Conservation (phyloP, 805 yeast species). For the Candida lessepsii region DNA sequence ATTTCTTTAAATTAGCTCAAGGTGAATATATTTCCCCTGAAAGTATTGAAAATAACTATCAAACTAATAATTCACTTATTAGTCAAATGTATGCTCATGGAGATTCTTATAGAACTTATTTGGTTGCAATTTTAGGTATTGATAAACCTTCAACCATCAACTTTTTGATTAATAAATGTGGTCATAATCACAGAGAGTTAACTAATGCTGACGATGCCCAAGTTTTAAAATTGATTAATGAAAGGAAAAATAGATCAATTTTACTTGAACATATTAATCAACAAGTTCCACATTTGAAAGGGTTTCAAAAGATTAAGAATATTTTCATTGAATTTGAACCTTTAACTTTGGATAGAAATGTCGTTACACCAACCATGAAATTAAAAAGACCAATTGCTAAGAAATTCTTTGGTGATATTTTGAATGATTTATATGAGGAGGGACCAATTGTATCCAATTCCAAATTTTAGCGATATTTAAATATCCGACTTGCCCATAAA, state of each 20-base stretch:
- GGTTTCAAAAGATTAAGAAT: conserved; percentile 41
- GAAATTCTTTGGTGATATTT: conserved; percentile 25
- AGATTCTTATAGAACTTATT: conserved; percentile 25
- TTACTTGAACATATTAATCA: conserved; percentile 25
- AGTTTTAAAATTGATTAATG: conserved; percentile 23
- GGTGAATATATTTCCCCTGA: conserved; percentile 46
- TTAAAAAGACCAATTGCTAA: conserved; percentile 39
- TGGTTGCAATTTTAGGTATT: conserved; percentile 32
- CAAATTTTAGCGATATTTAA: no score
- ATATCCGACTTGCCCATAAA: no score
- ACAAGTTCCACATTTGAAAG: conserved; percentile 27
- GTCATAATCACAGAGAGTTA: conserved; percentile 4
- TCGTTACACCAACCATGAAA: conserved; percentile 44
- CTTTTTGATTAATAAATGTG: conserved; percentile 19
- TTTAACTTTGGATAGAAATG: conserved; percentile 35
- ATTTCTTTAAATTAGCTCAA: conserved; percentile 46
- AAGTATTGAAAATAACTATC: conserved; percentile 35
- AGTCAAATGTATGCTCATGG: conserved; percentile 35
- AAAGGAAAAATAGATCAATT: conserved; percentile 19
- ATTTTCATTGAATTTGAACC: conserved; percentile 38
- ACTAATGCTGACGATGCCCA: conserved; percentile 14
- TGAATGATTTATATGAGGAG: conserved; percentile 35
- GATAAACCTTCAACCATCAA: conserved; percentile 19
- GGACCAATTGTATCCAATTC: conserved; percentile 23
- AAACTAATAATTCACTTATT: conserved; percentile 28